These are phyloP conservation scores for Tetracentron sinense DNA, from an alignment of 164 flowering plant species.

Conservation along the genomic window DNA sequence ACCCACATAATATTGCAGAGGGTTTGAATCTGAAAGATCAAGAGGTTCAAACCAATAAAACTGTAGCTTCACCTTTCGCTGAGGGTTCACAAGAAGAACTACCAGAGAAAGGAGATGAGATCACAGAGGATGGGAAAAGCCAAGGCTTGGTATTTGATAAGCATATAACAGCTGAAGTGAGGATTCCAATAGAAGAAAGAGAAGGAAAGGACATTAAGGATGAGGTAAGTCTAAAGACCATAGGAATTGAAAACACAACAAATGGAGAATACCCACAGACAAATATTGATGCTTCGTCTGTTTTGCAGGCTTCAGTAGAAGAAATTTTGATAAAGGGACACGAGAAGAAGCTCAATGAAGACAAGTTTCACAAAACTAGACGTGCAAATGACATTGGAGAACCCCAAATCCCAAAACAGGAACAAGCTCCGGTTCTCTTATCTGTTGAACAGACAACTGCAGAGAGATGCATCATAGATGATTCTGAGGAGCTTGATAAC, in stretches of 20 bases:
- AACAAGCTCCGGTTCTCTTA: neutral
- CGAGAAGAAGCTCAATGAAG: constrained; percentile 10
- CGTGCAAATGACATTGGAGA: constrained; percentile 6
- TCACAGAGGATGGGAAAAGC: constrained; percentile 10
- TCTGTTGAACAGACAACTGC: neutral
- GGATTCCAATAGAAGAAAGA: constrained; percentile 11
- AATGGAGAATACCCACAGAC: constrained; percentile 1
- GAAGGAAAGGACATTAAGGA: constrained; percentile 9
- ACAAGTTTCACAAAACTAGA: constrained; percentile 11
- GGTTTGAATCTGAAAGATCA: constrained; percentile 9
- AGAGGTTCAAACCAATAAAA: constrained; percentile 1
- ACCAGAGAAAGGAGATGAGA: constrained; percentile 8
- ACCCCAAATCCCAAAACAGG: constrained; percentile 8
- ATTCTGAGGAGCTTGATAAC: neutral
- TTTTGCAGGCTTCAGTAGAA: constrained; percentile 20
- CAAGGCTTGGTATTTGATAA: constrained; percentile 3
- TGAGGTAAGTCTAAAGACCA: constrained; percentile 13
- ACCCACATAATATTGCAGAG: constrained; percentile 4
- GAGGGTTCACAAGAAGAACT: constrained; percentile 13
- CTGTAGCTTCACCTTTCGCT: constrained; percentile 4
- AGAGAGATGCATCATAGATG: constrained; percentile 4
- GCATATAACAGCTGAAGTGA: constrained; percentile 13
- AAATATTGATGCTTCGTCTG: constrained; percentile 6
- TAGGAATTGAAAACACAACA: constrained; percentile 1
- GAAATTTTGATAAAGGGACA: constrained; percentile 13